Conservation (phyloP, 192 early-diverging fungal species). For the Entomortierella chlamydospora region DNA sequence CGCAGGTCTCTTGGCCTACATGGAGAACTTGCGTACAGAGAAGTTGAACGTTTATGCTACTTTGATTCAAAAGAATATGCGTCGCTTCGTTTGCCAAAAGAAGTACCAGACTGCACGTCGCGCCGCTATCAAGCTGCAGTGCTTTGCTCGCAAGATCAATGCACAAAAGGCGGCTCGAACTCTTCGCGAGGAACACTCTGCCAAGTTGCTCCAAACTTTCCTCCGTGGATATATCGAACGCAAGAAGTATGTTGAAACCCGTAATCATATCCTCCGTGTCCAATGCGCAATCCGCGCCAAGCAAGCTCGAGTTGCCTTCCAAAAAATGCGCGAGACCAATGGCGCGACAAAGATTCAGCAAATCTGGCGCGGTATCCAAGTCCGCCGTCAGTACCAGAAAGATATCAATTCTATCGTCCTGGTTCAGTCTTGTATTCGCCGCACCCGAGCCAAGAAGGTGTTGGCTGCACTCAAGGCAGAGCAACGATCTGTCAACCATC, state of each 20-base stretch:
- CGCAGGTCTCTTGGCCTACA: constrained; percentile 89
- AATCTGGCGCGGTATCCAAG: constrained; percentile 71
- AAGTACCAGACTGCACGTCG: constrained; percentile 67
- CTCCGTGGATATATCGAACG: constrained; percentile 75
- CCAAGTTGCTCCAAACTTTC: constrained; percentile 79
- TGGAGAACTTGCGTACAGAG: constrained; percentile 92
- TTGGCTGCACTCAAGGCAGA: constrained; percentile 82
- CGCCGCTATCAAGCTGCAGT: constrained; percentile 78
- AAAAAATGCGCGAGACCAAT: constrained; percentile 63
- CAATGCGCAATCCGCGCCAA: constrained; percentile 77
- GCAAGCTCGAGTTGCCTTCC: constrained; percentile 72
- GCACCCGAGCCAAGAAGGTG: constrained; percentile 75
- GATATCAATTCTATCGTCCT: constrained; percentile 70
- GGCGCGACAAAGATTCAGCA: constrained; percentile 87
- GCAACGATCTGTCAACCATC: constrained; percentile 88
- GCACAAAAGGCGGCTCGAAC: constrained; percentile 64
- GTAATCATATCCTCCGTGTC: constrained; percentile 67
- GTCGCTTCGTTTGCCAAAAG: constrained; percentile 72
- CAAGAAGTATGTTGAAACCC: constrained; percentile 53
- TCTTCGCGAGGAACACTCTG: constrained; percentile 76
- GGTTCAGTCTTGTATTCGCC: constrained; percentile 87
- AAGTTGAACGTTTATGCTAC: constrained; percentile 84
- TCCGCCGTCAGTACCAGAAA: constrained; percentile 69
- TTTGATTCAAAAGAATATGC: constrained; percentile 90
- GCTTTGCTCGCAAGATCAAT: constrained; percentile 67